Conservation (phyloP, 164 flowering plant species). For the Vitis cinerea region DNA sequence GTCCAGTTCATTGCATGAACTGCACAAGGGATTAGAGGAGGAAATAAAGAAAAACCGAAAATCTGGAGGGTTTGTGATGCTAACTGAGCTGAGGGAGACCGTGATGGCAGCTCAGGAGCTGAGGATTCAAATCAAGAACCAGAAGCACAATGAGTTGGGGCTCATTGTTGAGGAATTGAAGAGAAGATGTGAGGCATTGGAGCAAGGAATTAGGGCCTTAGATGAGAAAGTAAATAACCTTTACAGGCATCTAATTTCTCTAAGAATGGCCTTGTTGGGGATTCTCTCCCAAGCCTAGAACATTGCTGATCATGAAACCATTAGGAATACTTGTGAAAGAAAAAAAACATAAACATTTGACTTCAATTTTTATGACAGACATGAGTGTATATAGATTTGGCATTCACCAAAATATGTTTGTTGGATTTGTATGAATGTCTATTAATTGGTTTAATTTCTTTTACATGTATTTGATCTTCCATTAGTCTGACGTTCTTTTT, state of each 20-base stretch:
- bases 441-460: too few species aligned
- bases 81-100: conserved; percentile 22
- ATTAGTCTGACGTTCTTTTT: too few species aligned
- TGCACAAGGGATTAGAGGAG: conserved; percentile 23
- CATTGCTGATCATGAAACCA: too few species aligned
- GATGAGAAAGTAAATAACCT: conserved; percentile 29
- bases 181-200: conserved; percentile 24
- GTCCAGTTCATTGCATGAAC: conserved; percentile 19
- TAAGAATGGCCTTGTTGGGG: conserved; percentile 34
- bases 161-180: conserved; percentile 17
- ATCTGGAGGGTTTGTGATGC: conserved; percentile 6
- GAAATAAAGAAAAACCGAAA: conserved; percentile 19
- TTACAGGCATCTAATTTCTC: conserved; percentile 29
- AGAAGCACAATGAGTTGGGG: conserved; percentile 9
- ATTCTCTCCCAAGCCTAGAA: conserved; percentile 15
- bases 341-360: too few species aligned
- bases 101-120: conserved; percentile 11
- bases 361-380: too few species aligned
- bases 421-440: too few species aligned
- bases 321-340: too few species aligned
- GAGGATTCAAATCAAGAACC: conserved; percentile 6
- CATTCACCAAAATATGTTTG: too few species aligned
- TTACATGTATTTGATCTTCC: too few species aligned
- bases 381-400: too few species aligned
- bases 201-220: conserved; percentile 21